Evolutionary conservation across 441 rosid genomes (phyloP), one percentile per base, ranked within the genome.

Genomic region (California macrophylla): DNA sequence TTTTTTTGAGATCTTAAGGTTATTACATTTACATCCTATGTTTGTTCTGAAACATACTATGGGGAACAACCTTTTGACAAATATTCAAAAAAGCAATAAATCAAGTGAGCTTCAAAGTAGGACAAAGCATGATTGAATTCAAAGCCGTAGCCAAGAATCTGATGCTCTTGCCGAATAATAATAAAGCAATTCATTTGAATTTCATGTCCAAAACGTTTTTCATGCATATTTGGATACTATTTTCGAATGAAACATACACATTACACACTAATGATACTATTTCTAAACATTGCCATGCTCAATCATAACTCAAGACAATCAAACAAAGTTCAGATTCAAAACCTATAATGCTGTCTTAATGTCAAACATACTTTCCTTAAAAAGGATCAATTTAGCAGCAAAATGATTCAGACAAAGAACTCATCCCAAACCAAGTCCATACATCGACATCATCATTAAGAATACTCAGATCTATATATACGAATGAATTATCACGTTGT

Each of bases 401-500:
- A 52, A 30, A 52, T 52, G 12, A 6, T 52, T 20, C 60, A 18
- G 60, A 52, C 60, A 16, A 15, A 42, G 47, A 50, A 16, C 24
- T 18, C 23, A 50, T 16, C 52, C 16, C 20, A 45, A 52, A 20
- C 60, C 24, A 18, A 52, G 3, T 52, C 6, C 60, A 18, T 52
- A 20, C 9, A 52, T 52, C 20, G 6, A 16, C 54, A 52, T 18
- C 60, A 52, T 52, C 60, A 52, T 6, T 7, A 52, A 52, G 13
- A 56, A 56, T 8, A 23, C 6, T 56, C 62, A 23, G 13, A 56
- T 56, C 3, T 56, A 56, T 56, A 56, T 67, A 50, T 36, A 66
- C 68, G 21, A 25, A 38, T 54, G 30, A 29, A 73, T 82, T 78
- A 85, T 45, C 54, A 45, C 20, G 90, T 82, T 12, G 84, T 52